phyloP scores from a whole-genome alignment of 345 rosid species.

The Brassica cretica region DNA sequence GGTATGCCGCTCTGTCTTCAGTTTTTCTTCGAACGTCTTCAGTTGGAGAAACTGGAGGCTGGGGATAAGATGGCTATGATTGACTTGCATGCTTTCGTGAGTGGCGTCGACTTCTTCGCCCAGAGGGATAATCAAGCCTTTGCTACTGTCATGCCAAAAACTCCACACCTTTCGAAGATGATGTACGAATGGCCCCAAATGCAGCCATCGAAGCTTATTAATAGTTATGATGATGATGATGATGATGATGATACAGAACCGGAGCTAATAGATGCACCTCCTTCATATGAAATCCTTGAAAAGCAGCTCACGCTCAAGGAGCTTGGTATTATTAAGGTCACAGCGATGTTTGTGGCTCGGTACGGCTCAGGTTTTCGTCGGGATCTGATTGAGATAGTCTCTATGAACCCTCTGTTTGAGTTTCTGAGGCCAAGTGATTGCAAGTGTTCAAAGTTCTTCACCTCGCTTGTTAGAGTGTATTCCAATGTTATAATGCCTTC shows the following conservation, averaged over 20 bases:
- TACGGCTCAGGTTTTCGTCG: background rate
- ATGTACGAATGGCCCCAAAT: background rate
- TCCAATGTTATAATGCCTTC: background rate
- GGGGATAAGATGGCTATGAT: constrained; percentile 68
- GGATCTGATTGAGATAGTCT: background rate
- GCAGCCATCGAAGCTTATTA: background rate
- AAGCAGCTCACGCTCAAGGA: background rate
- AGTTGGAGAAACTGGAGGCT: constrained; percentile 75
- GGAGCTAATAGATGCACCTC: too few species aligned
- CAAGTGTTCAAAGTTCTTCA: background rate
- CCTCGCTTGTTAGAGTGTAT: background rate
- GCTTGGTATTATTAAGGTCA: background rate
- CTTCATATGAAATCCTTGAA: too few species aligned
- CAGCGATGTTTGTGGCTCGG: background rate
- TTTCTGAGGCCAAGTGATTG: background rate
- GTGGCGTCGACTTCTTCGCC: constrained; percentile 62
- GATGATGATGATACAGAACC: too few species aligned
- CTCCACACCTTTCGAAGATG: background rate
- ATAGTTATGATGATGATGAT: background rate
- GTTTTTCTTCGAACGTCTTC: constrained; percentile 55
- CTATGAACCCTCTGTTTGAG: background rate
- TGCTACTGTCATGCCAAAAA: background rate
- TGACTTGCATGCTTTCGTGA: constrained; percentile 83
- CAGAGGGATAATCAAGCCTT: constrained; percentile 44
- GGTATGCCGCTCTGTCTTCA: too few species aligned